Conservation (phyloP, 2,329 filamentous ascomycete species). For the Fusarium clavum region DNA sequence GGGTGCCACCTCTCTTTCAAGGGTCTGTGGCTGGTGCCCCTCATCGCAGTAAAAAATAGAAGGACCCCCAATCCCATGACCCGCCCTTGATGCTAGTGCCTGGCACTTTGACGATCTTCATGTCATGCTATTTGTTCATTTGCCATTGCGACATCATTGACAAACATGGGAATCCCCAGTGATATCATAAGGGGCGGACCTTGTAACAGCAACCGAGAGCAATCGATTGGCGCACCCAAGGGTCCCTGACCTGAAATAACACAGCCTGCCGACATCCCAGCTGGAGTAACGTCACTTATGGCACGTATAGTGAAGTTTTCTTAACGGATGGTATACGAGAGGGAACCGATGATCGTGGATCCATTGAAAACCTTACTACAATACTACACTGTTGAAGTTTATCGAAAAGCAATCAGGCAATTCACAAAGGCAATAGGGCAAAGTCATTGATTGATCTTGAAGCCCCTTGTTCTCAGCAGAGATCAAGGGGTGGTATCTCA, state of each 20-base stretch:
- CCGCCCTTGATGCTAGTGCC: constrained; percentile 38
- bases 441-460: constrained; percentile 17
- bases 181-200: constrained; percentile 35
- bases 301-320: constrained; percentile 14
- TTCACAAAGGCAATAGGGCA: constrained; percentile 12
- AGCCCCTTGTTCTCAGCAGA: constrained; percentile 21
- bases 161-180: constrained; percentile 39
- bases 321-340: constrained; percentile 32
- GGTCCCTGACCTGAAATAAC: constrained; percentile 16
- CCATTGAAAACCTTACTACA: constrained; percentile 5
- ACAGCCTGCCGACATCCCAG: constrained; percentile 2
- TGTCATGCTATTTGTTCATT: constrained; percentile 38
- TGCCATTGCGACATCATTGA: constrained; percentile 19
- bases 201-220: constrained; percentile 19
- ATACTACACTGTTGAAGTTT: not conserved
- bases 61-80: constrained; percentile 1
- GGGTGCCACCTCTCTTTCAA: constrained; percentile 18
- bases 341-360: constrained; percentile 35
- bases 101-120: constrained; percentile 31
- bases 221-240: constrained; percentile 15
- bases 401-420: not conserved
- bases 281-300: constrained; percentile 38
- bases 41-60: not conserved
- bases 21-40: constrained; percentile 37
- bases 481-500: constrained; percentile 32